Evolutionary conservation across 1,139 yeast species (phyloP), one percentile per base, ranked within the genome.

Genomic region (Candida sp.): DNA sequence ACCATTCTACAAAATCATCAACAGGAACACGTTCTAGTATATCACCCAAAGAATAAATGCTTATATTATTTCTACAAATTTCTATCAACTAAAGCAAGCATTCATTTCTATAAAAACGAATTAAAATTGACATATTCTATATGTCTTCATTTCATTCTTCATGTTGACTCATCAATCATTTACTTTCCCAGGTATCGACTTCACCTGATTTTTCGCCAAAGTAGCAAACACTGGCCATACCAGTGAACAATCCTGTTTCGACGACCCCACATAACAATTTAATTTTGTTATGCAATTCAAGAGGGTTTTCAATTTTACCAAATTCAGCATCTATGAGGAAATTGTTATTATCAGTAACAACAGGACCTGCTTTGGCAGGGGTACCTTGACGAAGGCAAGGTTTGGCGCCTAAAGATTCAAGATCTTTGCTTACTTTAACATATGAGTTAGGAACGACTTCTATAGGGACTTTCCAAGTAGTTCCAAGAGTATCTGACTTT

Each of bases 261-360:
- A 95, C 98, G 22, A 95, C 98, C 41, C 99, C 99, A 19, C 90
- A 89, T 53, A 91, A 69, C 43, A 72, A 61, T 66, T 88, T 90
- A 63, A 95, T 82, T 54, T 80, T 62, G 34, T 59, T 49, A 63
- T 90, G 91, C 54, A 91, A 75, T 25, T 60, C 61, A 21, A 56
- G 62, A 4, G 91, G 86, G 53, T 85, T 82, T 22, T 68, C 61
- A 43, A 95, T 81, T 45, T 77, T 78, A 29, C 97, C 97, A 59
- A 95, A 93, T 62, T 90, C 91, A 25, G 97, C 96, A 66, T 95
- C 99, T 47, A 95, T 79, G 51, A 95, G 77, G 61, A 90, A 88
- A 66, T 91, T 93, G 64, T 91, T 90, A 68, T 95, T 95, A 64
- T 95, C 99, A 35, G 99, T 91, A 48, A 95, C 87, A n/a, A 90